Evolutionary conservation across 345 rosid species (phyloP), one percentile per base, ranked within the genome.

Genomic region (Limnanthes douglasii): DNA sequence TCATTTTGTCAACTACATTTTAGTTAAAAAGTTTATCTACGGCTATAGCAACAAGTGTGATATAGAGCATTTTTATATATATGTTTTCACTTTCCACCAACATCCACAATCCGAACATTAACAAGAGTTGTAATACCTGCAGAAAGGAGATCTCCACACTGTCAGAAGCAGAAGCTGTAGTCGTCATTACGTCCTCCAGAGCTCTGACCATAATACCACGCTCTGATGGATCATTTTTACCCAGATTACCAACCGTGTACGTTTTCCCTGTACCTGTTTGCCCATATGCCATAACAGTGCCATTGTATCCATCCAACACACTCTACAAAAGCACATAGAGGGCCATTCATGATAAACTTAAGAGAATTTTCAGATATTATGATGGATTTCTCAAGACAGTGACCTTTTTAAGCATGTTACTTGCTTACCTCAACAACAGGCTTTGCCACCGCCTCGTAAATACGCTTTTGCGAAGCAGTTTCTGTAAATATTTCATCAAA

Each of bases 191-290:
- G 47, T 88, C 97, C 54, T 88, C 97, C 0, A 88, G 45, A 47
- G 93, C 79, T 66, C 97, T 71, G 46, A 82, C 86, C 93, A 88
- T 73, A 37, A 82, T 78, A 28, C 93, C 95, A 57, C 93, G 93
- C 67, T 88, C 79, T 15, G 95, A 72, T 4, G 65, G 64, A 67
- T 82, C 95, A 41, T 73, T 72, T 60, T 76, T 82, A 28, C 95
- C 93, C 28, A 88, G 60, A 48, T 60, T 71, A 2, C 95, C 97
- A 15, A 82, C 82, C 1, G 95, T 82, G 51, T 75, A 78, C 23
- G 97, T 88, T 59, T 88, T 88, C 14, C 97, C 95, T 0, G 83
- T 88, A 8, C 95, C 95, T 0, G 95, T 88, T 68, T 88, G 97
- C 48, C 97, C 97, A 6, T 88, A 88, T 38, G 95, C 97, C 97